Conservation (phyloP, 169 alveolate genomes). For the Plasmodium gonderi region DNA sequence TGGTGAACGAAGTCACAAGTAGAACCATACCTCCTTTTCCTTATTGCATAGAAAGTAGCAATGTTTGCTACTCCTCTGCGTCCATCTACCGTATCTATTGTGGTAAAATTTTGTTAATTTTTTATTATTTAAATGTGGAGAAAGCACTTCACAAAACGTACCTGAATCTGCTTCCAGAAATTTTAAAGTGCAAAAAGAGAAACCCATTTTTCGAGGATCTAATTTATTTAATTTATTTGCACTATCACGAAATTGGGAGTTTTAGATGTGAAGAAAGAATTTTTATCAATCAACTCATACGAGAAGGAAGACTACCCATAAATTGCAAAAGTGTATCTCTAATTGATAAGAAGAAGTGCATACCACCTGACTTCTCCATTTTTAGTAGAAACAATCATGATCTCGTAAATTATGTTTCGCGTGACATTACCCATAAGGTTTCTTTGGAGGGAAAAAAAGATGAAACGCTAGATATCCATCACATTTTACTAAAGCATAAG, state of each 20-base stretch:
- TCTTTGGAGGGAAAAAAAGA: neutral
- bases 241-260: conserved; percentile 21
- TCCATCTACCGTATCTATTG: conserved; percentile 8
- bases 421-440: too few relatives aligned
- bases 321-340: neutral
- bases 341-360: neutral
- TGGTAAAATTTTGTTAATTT: conserved; percentile 9
- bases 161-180: conserved; percentile 13
- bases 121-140: conserved; percentile 19
- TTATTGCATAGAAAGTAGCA: too few relatives aligned
- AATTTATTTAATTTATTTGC: conserved; percentile 39
- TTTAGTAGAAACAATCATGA: neutral
- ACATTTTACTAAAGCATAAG: neutral
- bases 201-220: conserved; percentile 27
- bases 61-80: too few relatives aligned
- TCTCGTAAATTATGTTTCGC: neutral
- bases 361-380: neutral
- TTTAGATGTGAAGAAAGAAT: neutral
- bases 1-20: neutral
- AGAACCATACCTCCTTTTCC: neutral
- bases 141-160: conserved; percentile 25
- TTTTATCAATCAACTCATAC: neutral
- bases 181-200: conserved; percentile 9
- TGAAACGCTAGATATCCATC: neutral
- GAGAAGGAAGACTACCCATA: too few relatives aligned